Percentiles rank a stretch among this genome's conserved stretches.
Conservation (phyloP, 805 yeast genomes). For the Lipomyces oligophaga region DNA sequence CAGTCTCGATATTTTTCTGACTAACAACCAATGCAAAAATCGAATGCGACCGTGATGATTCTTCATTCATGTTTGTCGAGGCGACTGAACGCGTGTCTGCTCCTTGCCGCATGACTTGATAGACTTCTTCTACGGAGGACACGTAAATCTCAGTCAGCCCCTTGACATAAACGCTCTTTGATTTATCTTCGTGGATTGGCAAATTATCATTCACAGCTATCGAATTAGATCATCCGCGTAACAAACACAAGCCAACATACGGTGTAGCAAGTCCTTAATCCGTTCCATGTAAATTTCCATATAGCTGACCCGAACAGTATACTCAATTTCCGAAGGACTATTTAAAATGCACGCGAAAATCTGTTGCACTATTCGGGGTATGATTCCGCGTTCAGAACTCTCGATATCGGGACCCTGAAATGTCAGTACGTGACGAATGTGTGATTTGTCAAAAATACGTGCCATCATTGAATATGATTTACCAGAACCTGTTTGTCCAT, state of each 20-base stretch:
- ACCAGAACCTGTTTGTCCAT: conserved; percentile 78
- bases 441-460: background rate
- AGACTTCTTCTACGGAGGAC: conserved; percentile 55
- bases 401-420: conserved; percentile 45
- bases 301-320: conserved; percentile 63
- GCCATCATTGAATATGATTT: conserved; percentile 70
- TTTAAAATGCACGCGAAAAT: conserved; percentile 54
- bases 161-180: conserved; percentile 64
- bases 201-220: conserved; percentile 38
- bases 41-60: conserved; percentile 76
- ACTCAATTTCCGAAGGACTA: conserved; percentile 52
- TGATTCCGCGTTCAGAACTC: conserved; percentile 54
- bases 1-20: conserved; percentile 56
- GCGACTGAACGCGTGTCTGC: conserved; percentile 52
- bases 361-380: conserved; percentile 66
- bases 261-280: conserved; percentile 63
- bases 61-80: conserved; percentile 56
- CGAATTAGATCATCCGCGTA: background rate
- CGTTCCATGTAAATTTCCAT: conserved; percentile 81
- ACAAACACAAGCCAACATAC: conserved; percentile 19
- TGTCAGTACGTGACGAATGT: background rate
- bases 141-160: conserved; percentile 65
- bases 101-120: conserved; percentile 57
- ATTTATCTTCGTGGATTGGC: conserved; percentile 60
- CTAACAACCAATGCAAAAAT: conserved; percentile 64